Conservation (phyloP, 306 rosid species). For the Vigna reflexopilosa region DNA sequence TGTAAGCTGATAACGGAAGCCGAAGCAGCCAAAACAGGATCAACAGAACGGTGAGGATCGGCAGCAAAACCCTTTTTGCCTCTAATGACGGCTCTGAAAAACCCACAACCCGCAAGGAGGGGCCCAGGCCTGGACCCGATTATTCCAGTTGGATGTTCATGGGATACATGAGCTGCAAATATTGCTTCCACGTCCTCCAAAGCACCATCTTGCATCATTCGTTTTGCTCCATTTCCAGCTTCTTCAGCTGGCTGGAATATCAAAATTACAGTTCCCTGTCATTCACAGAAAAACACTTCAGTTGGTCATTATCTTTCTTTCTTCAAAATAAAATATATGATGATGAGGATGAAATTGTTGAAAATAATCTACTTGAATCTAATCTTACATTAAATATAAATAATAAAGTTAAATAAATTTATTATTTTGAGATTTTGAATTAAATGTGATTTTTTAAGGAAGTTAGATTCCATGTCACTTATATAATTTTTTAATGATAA, state of each 20-base stretch:
- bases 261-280: slow-evolving; percentile 87
- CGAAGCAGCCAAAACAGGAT: slow-evolving; percentile 86
- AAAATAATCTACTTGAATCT: too few species aligned
- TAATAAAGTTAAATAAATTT: too few species aligned
- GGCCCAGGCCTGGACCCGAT: slow-evolving; percentile 95
- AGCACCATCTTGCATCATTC: slow-evolving; percentile 92
- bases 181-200: slow-evolving; percentile 88
- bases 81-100: slow-evolving; percentile 80
- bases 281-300: slow-evolving; percentile 10
- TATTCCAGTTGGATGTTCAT: slow-evolving; percentile 74
- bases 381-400: too few species aligned
- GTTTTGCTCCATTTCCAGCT: slow-evolving; percentile 95
- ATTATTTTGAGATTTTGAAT: too few species aligned
- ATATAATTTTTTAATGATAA: too few species aligned
- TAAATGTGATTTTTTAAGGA: too few species aligned
- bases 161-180: slow-evolving; percentile 92
- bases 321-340: too few species aligned
- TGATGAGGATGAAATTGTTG: too few species aligned
- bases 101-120: slow-evolving; percentile 92
- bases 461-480: too few species aligned
- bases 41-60: slow-evolving; percentile 62
- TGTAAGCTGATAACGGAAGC: slow-evolving; percentile 90
- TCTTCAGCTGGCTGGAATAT: slow-evolving; percentile 98
- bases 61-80: slow-evolving; percentile 58
- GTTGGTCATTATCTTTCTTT: too few species aligned